Evolutionary conservation across 495 filamentous ascomycete species (phyloP), one percentile per base, ranked within the genome.

Genomic region (Massariosphaeria phaeospora): DNA sequence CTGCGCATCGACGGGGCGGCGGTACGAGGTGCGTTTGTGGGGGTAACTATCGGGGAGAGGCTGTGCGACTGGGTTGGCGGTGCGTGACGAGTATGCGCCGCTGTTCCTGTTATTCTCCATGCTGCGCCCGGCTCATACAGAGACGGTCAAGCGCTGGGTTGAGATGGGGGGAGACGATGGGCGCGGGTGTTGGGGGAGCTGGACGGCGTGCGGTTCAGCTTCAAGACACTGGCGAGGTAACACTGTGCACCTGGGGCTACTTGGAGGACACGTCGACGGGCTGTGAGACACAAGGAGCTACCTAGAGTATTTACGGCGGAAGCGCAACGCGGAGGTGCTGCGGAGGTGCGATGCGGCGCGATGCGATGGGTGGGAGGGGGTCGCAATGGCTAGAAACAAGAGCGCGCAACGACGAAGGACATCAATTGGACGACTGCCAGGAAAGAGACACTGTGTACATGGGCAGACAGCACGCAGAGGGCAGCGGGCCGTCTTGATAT

Each of bases 91-190:
- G 46, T 64, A 59, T 24, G 56, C 52, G 23, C 44, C 50, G 48
- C 41, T 61, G 26, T 46, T 60, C 18, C 44, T 43, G 23, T 35
- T 51, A 34, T 53, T 53, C 15, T 61, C 57, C 61, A 64, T 50
- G 25, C n/a, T 52, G 51, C 25, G 15, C 11, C n/a, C 8, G 38
- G 38, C 15, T 54, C 42, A 50, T 54, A 18, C 18, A 6, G 21
- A 17, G 27, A 12, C 26, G 39, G 27, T 40, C 38, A 40, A 12
- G 38, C 38, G 38, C 15, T 20, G 17, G 6, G 5, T 9, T 38
- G 48, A 39, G 40, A 17, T 54, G 18, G 4, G 23, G 9, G 41
- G 18, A 9, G 35, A n/a, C 5, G 33, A 41, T 11, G 26, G 15
- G 10, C 27, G 10, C 17, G n/a, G 21, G 34, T 17, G 24, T 5